Percentiles rank a stretch among this genome's conserved stretches.
phyloP scores from a whole-genome alignment of 2,329 filamentous ascomycete genomes.

The Colletotrichum lini region DNA sequence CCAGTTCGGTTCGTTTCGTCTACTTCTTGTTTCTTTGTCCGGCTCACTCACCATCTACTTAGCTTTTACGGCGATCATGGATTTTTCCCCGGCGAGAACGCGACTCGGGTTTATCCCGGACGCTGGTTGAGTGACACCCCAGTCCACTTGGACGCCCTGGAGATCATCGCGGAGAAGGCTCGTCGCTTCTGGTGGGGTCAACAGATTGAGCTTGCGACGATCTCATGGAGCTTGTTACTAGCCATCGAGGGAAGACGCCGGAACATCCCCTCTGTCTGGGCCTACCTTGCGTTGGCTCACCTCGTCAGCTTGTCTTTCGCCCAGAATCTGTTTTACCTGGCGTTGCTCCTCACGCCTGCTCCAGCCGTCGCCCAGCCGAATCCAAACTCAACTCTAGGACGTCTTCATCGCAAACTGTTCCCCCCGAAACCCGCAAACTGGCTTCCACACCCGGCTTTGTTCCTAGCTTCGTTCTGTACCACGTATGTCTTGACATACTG shows the following conservation, averaged over 20 bases:
- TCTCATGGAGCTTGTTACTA: constrained; percentile 70
- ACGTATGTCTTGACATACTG: constrained; percentile 55
- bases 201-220: constrained; percentile 69
- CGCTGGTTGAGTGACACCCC: constrained; percentile 69
- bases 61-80: constrained; percentile 52
- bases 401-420: constrained; percentile 50
- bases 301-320: constrained; percentile 73
- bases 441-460: constrained; percentile 55
- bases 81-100: constrained; percentile 51
- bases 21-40: constrained; percentile 18
- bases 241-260: constrained; percentile 72
- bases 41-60: constrained; percentile 6
- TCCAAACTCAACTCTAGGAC: constrained; percentile 49
- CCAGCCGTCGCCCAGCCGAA: constrained; percentile 55
- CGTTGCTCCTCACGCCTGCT: constrained; percentile 69
- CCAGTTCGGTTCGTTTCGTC: constrained; percentile 53
- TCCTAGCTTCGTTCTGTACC: constrained; percentile 52
- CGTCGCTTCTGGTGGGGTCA: constrained; percentile 75
- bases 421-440: constrained; percentile 61
- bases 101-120: constrained; percentile 55
- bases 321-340: constrained; percentile 74
- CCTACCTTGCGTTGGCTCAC: constrained; percentile 72
- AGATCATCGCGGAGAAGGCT: constrained; percentile 67
- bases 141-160: constrained; percentile 66
- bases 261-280: constrained; percentile 67